Evolutionary conservation across 2,329 filamentous ascomycete species (phyloP), one percentile per base, ranked within the genome.

Genomic region (Talaromyces sp.): DNA sequence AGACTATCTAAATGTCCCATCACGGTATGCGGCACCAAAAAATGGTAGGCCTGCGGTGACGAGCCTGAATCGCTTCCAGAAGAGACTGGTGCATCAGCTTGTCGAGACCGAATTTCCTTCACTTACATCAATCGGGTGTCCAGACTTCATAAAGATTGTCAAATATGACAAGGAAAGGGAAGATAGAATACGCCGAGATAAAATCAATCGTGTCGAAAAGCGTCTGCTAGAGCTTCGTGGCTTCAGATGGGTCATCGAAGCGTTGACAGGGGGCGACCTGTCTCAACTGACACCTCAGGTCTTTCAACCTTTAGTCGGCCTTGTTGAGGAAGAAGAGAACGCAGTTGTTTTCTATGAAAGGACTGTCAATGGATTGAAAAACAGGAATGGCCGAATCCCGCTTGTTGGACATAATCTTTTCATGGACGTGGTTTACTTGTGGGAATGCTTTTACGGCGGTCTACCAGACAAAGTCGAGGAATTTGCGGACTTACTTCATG

Each of bases 361-460:
- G 15, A 59, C 37, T n/a, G 45, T 45, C 9, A 15, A 13, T 5
- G 73, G 77, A 5, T 71, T 89, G 13, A 79, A 78, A 50, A 72
- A 75, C 22, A 81, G 79, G 22, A 25, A 47, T 7, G 39, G 61
- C 10, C 79, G 81, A 15, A 80, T 82, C 2, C 78, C 87, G 1
- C 69, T 89, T 2, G 83, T 89, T 2, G 87, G 86, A 1, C 87
- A 89, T 74, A 89, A 89, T 69, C 81, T 87, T 69, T 87, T 89
- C 71, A 83, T 83, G 1, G 87, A 89, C 69, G 71, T 89, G 47
- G 79, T 88, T n/a, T 87, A 88, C 70, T 79, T 89, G 65, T 87
- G 86, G 70, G 78, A 79, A 39, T 83, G 82, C 60, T 89, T 89
- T 72, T 81, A 88, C 62, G 87, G 86, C 1, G 72, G 79, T 7